Base-by-base conservation (phyloP, 345 rosid species). In the Physaria fendleri region DNA sequence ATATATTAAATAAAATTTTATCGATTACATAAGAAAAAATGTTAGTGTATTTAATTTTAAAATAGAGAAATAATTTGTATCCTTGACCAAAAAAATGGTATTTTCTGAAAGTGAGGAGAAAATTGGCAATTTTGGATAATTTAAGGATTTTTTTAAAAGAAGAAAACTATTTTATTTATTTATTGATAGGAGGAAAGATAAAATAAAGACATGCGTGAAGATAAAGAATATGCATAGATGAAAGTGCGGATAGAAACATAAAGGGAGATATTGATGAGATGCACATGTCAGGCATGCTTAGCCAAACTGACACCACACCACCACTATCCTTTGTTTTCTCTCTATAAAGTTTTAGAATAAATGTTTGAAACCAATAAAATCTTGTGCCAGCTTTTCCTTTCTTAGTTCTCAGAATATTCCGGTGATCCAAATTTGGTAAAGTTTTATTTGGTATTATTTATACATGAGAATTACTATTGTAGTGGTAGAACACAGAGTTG, bases 271-370 rank as follows among this genome's bases (percentile, higher is more conserved):
- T 57, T 55, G 54, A 24, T 47, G 68, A 66, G 71, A 59, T 56
- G 54, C 55, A 51, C 50, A 58, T 69, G 66, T 56, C 43, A 74
- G 65, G 79, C 85, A 76, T 74, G 85, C 80, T 70, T 8, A 64
- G 73, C 62, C 69, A 28, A 37, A 56, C 80, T 79, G 86, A 77
- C 90, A 81, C 81, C 62, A 77, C 90, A 81, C 81, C 62, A 35
- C 79, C 82, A 75, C 81, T 77, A 73, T 18, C 4, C 50, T 57
- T 72, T 84, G 81, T 74, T 76, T 30, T 46, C 23, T 44, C 13
- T 46, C 23, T 44, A 12, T 45, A 62, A 77, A 71, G 76, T 43
- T 49, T n/a, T n/a, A n/a, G n/a, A n/a, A 25, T 13, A 44, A 13
- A 43, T 59, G 49, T 29, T 54, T 54, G 37, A 45, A 54, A n/a